Base-by-base conservation (phyloP, 2,329 filamentous ascomycete species). In the Fusarium temperatum region DNA sequence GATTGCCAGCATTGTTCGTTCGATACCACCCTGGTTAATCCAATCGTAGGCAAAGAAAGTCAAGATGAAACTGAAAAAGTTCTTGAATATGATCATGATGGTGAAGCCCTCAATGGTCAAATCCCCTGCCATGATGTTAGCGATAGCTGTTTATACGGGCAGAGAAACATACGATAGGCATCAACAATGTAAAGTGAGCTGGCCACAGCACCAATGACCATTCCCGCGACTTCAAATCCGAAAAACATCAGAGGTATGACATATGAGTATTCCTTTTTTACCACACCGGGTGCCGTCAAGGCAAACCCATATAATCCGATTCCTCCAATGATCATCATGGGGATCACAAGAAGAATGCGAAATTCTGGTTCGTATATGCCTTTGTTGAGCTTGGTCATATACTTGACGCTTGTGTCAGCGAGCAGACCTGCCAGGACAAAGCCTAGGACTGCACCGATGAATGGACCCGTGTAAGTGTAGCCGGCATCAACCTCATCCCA, bases 301-400 rank as follows among this genome's bases (percentile, higher is more conserved):
- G 93, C 95, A 78, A 97, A 98, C 0, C 95, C 94, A 78, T 93
- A 98, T 2, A 98, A 84, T 2, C 95, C 95, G 20, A 92, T 90
- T 55, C 91, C 90, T 20, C 93, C 93, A 66, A 96, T 88, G 6
- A 98, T 82, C 47, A 97, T 84, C 85, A 96, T 94, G 9, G 95
- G 94, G 5, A 96, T 84, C 1, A 98, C 93, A 4, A 98, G 88
- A 13, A 96, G 77, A 68, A 98, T 90, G 24, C 95, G 89, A 81
- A 97, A 98, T 80, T 98, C 96, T 3, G 96, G 95, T 82, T 98
- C 95, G 80, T 97, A 98, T 63, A 94, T 87, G 56, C 95, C 95
- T 20, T 87, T 86, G 83, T 98, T 98, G 70, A 87, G 85, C 64
- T 87, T 88, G 26, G 94, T 95, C 84, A 98, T 87, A 53, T 85